Evolutionary conservation across 352 stramenopile species (phyloP).

Genomic region (Globisporangium alternatum): DNA sequence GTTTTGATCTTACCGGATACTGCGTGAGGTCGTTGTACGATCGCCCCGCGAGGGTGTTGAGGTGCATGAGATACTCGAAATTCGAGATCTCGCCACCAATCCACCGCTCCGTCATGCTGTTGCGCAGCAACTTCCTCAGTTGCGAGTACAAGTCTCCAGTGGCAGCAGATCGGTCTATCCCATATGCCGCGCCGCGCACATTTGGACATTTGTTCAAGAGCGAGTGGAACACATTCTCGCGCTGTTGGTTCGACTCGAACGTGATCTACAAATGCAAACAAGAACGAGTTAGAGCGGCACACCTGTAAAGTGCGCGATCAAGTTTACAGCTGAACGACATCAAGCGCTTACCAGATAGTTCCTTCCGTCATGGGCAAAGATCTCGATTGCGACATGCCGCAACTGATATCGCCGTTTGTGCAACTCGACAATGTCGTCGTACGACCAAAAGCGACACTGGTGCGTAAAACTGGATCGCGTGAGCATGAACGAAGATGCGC

Average conservation of each 20-base stretch:
- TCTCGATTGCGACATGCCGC: constrained; percentile 65
- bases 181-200: constrained; percentile 59
- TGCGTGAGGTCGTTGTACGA: constrained; percentile 98
- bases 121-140: constrained; percentile 59
- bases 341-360: constrained; percentile 60
- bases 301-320: neutral
- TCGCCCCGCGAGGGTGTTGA: constrained; percentile 95
- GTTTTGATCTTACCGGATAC: constrained; percentile 83
- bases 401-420: constrained; percentile 78
- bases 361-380: constrained; percentile 71
- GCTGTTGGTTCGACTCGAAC: constrained; percentile 57
- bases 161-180: constrained; percentile 46
- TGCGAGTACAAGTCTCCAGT: constrained; percentile 64
- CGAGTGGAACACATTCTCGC: constrained; percentile 71
- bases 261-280: constrained; percentile 41
- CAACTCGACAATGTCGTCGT: constrained; percentile 70
- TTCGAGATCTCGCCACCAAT: constrained; percentile 69
- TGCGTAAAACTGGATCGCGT: constrained; percentile 41
- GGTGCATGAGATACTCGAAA: constrained; percentile 97
- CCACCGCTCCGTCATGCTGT: constrained; percentile 81
- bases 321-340: neutral
- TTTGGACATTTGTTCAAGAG: constrained; percentile 71
- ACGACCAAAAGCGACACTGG: constrained; percentile 71
- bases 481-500: constrained; percentile 7
- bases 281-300: neutral